A percentile compares a stretch with the other conserved stretches of the same genome.
Evolutionary conservation across 345 rosid genomes (phyloP).

Genomic region (Populus simonii): DNA sequence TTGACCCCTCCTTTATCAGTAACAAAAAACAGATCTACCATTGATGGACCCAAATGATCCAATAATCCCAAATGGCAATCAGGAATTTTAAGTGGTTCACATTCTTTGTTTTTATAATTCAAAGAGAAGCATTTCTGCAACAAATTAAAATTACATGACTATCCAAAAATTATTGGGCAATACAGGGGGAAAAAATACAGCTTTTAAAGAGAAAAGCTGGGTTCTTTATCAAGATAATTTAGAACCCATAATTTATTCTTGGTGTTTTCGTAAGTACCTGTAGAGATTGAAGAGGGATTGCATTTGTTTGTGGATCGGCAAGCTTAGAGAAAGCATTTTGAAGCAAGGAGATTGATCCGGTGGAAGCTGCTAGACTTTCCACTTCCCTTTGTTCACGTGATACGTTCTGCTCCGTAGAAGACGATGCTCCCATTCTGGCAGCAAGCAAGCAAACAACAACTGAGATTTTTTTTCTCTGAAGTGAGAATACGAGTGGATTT

Average conservation of each 20-base stretch:
- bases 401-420: conserved; percentile 49
- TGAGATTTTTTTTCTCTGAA: background rate
- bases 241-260: background rate
- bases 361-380: conserved; percentile 68
- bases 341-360: conserved; percentile 68
- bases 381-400: conserved; percentile 52
- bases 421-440: conserved; percentile 65
- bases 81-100: conserved; percentile 37
- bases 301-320: conserved; percentile 49
- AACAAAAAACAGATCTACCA: conserved; percentile 58
- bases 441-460: background rate
- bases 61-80: conserved; percentile 49
- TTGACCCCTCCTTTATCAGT: conserved; percentile 49
- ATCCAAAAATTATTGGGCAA: background rate
- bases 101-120: conserved; percentile 33
- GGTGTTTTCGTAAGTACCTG: conserved; percentile 41
- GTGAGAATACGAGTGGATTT: background rate
- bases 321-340: conserved; percentile 59
- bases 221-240: background rate
- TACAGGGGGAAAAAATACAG: background rate
- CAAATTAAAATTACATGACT: background rate
- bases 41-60: conserved; percentile 60
- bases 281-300: conserved; percentile 48
- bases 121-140: conserved; percentile 61
- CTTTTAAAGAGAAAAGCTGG: background rate